Evolutionary conservation across 2,329 filamentous ascomycete species (phyloP), one percentile per base, ranked within the genome.

Genomic region (Ceratocystis variospora): DNA sequence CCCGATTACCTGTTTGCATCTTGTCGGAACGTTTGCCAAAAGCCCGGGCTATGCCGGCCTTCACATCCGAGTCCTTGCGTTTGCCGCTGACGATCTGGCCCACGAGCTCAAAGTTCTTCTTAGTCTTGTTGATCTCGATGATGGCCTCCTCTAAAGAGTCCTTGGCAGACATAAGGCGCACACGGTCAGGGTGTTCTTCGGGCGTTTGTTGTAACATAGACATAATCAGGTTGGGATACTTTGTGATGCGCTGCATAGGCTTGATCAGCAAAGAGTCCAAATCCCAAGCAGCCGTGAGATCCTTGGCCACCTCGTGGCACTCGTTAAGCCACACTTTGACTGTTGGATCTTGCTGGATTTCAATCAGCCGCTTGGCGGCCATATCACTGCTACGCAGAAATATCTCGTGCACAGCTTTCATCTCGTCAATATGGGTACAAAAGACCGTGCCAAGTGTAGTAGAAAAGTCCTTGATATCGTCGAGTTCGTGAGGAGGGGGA

Each of bases 201-300:
- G 89, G 87, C 0, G 93, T 97, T 66, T 87, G 83, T 69, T 91
- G 86, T 28, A 95, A 79, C 10, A 99, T 79, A 66, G 91, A 86
- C 44, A 86, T 84, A 57, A 99, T 83, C 50, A 99, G 79, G 59
- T 96, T 86, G 2, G 91, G 91, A 73, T 97, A 99, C 72, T 96
- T 96, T 44, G 93, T 87, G 69, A 97, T 87, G 61, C 94, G 85
- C 76, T 99, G 94, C 74, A 96, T 92, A 1, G 94, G 94, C 75
- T 99, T 99, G 73, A 99, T 93, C 22, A 99, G 82, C n/a, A 99
- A 80, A 0, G 94, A 96, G 74, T 96, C 92, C 68, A 99, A 76
- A 74, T 96, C 89, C 94, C 94, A 99, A 0, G 94, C 93, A 31
- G 87, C 85, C 0, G 94, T 99, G 69, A 99, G 81, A 73, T 96